Base-by-base conservation (phyloP, 1,284 basidiomycete genomes). In the Marasmius tenuissimus region DNA sequence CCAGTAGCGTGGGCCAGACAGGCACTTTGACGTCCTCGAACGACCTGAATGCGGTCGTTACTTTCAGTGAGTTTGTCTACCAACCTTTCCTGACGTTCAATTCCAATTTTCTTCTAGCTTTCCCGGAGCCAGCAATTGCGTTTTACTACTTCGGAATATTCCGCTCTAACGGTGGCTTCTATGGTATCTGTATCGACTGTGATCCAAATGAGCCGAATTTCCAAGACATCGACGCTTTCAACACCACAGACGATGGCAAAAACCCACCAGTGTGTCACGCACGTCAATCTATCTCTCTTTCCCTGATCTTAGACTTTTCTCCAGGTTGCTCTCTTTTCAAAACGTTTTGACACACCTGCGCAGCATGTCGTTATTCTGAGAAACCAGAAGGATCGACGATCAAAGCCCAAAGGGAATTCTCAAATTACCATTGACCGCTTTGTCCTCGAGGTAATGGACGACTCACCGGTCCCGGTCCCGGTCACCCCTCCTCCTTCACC, bases 141-240 rank as follows among this genome's bases (percentile, higher is more conserved):
- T 71, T 75, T 39, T 72, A 70, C 42, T 72, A 72, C 61, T 75
- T 66, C 56, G 73, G 72, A 1, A 71, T 74, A n/a, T 59, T 37
- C 16, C 65, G 67, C 10, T 68, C 61, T 39, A 50, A 58, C 34
- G 71, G 71, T 10, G 70, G 61, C 12, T 20, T 58, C 8, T 63
- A 63, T 53, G 52, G 22, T n/a, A 45, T 63, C 10, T 65, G 61
- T 48, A 58, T 62, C 20, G 73, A 75, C 63, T 73, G 72, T 56
- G 70, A 72, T 58, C 70, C 71, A 27, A 67, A 70, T 38, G 59
- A 68, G 39, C 65, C 63, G 16, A 58, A 62, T 34, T 73, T 70
- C 60, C 59, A 64, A 27, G 54, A 52, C 7, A 72, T 74, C 34
- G 68, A 74, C 58, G 73, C 62, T 4, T 61, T 73, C 9, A 68